Conservation (phyloP, 169 alveolate genomes). For the Sarcocystis neurona region DNA sequence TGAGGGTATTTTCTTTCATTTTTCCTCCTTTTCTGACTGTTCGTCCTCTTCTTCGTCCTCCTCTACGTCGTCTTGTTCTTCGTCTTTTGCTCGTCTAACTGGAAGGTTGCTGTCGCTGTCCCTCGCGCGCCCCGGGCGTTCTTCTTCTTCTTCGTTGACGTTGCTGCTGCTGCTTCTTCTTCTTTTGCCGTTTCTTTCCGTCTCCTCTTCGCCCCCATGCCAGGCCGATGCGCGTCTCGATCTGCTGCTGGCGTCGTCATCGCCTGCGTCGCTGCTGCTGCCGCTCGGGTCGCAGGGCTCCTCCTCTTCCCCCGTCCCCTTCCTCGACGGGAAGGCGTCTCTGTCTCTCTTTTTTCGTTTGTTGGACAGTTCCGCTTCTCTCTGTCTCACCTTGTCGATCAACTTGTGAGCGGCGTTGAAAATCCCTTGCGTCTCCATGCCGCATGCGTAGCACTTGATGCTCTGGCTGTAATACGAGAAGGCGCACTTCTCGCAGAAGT, state of each 20-base stretch:
- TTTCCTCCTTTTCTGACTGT: neutral
- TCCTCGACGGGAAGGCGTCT: neutral
- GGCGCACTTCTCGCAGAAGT: slow-evolving; percentile 94
- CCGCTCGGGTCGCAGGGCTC: neutral
- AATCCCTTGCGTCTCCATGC: slow-evolving; percentile 58
- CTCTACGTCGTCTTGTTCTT: neutral
- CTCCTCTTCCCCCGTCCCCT: neutral
- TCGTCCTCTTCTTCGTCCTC: slow-evolving; percentile 29
- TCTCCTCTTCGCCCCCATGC: no score
- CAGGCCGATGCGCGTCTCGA: no score
- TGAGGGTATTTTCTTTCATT: no score
- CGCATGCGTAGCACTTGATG: slow-evolving; percentile 45
- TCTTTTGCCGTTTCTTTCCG: neutral
- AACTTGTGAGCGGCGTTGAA: slow-evolving; percentile 34
- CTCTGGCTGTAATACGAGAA: slow-evolving; percentile 78
- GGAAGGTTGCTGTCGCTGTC: no score
- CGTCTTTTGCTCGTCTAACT: neutral
- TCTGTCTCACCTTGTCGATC: neutral
- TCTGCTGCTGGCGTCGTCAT: no score
- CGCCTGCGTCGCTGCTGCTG: neutral
- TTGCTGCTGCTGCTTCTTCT: neutral
- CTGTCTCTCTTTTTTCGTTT: neutral
- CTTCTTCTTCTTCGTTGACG: neutral
- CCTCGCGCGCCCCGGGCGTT: neutral
- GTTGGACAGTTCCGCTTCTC: no score